Evolutionary conservation across 2,329 filamentous ascomycete species (phyloP), one percentile per base, ranked within the genome.

Genomic region (Pseudocercospora fuligena): DNA sequence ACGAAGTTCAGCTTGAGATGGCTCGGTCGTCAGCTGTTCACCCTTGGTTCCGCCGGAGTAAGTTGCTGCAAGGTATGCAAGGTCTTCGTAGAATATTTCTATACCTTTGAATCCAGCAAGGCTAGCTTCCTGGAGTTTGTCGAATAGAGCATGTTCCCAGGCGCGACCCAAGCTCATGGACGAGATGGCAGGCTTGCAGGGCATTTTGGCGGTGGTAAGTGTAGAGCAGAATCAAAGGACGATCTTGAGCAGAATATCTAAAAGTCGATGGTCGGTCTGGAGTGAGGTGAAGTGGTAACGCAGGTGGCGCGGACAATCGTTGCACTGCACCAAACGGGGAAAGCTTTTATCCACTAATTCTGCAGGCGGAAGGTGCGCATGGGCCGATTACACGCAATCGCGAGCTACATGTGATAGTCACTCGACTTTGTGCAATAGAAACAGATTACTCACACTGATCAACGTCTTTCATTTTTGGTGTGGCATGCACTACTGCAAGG

Each of bases 71-170:
- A 90, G 74, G 72, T 88, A 87, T 65, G 87, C 81, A 2, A 94
- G 84, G 75, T 94, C 92, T 75, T 94, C 91, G 76, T 89, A 88
- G 81, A 93, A 93, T 16, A 93, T 83, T 76, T 94, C 92, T 70
- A 94, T 86, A 54, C 89, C 66, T 63, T 62, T 90, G 74, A 92
- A 88, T 25, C 89, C 89, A 70, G 90, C 84, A 62, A 83, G 81
- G 5, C 85, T 82, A 7, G 91, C 91, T 80, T 88, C 86, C 74
- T 88, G 83, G 57, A 94, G 84, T 75, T 93, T 94, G 75, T 86
- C 80, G 1, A 83, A 78, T 23, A 94, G 83, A n/a, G 83, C 81
- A 77, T 94, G 92, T 69, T 90, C 87, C 74, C 89, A 89, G 73
- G 87, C 88, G 46, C 90, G 88, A 43, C 91, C 91, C 1, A 94